Conservation (phyloP, 257 asterid species). For the Solanum rostratum region DNA sequence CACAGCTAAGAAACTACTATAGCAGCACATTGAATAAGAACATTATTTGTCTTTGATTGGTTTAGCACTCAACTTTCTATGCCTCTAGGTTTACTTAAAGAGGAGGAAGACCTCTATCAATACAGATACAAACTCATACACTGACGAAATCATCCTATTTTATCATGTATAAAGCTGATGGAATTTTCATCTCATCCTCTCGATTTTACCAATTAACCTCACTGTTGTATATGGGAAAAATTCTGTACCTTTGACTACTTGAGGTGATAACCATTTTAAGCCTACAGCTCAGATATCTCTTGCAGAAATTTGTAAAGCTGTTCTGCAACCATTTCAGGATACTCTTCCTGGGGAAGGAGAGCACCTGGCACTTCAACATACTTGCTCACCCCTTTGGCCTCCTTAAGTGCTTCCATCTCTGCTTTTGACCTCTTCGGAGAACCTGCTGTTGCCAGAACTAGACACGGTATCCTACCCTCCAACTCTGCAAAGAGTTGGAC, state of each 20-base stretch:
- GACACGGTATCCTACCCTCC: slow-evolving; percentile 48
- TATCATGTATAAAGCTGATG: not conserved
- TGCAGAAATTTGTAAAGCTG: slow-evolving; percentile 55
- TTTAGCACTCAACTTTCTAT: not conserved
- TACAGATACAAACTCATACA: not conserved
- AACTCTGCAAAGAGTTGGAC: slow-evolving; percentile 53
- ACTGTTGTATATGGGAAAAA: not conserved
- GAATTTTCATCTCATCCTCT: not conserved
- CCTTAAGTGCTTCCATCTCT: slow-evolving; percentile 89
- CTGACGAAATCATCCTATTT: not conserved
- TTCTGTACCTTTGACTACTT: slow-evolving; percentile 16
- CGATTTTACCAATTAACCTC: not conserved
- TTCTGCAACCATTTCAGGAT: slow-evolving; percentile 65
- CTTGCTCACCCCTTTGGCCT: slow-evolving; percentile 66
- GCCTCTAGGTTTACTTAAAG: not conserved
- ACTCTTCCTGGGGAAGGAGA: slow-evolving; percentile 92
- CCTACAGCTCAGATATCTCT: slow-evolving; percentile 31
- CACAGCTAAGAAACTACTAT: not conserved
- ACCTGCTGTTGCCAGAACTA: slow-evolving; percentile 52
- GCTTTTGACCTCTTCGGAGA: slow-evolving; percentile 94
- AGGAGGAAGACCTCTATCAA: not conserved
- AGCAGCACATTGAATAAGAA: not conserved
- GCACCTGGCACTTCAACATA: slow-evolving; percentile 79
- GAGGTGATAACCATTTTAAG: not conserved
- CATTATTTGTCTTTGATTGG: not conserved